Conservation (phyloP, 305 asterid species). For the Striga hermonthica region DNA sequence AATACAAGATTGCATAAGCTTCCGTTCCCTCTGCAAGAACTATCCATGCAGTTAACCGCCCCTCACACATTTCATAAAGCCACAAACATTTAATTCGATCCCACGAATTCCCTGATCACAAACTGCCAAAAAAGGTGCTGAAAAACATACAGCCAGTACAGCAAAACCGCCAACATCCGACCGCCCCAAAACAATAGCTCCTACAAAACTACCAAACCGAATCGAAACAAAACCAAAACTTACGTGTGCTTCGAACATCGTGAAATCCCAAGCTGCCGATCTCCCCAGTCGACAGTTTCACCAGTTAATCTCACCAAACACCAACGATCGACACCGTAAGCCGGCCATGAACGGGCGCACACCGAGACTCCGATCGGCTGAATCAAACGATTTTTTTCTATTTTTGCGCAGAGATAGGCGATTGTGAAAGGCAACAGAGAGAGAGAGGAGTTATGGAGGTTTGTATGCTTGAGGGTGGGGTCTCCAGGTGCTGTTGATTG, state of each 20-base stretch:
- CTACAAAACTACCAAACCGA: not conserved
- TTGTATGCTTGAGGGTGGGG: constrained; percentile 33
- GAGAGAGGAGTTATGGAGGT: constrained; percentile 6
- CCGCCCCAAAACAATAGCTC: constrained; percentile 17
- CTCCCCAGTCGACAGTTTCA: constrained; percentile 38
- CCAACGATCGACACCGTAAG: constrained; percentile 40
- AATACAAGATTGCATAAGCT: constrained; percentile 2
- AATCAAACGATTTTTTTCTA: not conserved
- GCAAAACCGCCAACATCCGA: constrained; percentile 7
- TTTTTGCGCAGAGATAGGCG: not conserved
- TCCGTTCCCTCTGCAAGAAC: constrained; percentile 16
- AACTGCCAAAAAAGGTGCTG: constrained; percentile 2
- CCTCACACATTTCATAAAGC: constrained; percentile 23
- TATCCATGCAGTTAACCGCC: constrained; percentile 9
- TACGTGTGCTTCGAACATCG: constrained; percentile 95
- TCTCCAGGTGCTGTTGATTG: constrained; percentile 46
- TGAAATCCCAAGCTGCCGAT: constrained; percentile 39
- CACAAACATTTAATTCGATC: constrained; percentile 13
- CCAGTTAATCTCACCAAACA: constrained; percentile 33
- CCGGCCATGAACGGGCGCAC: constrained; percentile 42
- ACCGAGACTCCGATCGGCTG: constrained; percentile 20
- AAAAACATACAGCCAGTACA: constrained; percentile 6
- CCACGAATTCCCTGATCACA: constrained; percentile 27
- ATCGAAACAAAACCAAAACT: constrained; percentile 13
- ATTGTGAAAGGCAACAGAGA: constrained; percentile 22